Conservation (phyloP, 805 yeast species). For the Metschnikowia arizonensis region DNA sequence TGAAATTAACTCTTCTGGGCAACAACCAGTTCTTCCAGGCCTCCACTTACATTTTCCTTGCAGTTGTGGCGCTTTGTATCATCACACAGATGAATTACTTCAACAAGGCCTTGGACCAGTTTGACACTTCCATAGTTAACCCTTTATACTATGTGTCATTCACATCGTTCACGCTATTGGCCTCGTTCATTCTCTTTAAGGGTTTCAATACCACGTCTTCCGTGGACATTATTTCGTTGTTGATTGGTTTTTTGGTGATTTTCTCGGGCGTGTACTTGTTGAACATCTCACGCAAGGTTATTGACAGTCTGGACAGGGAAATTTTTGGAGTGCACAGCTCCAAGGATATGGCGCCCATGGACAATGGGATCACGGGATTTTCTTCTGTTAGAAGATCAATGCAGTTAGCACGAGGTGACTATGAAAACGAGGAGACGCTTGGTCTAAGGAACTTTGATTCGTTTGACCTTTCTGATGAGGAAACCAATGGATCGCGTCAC, state of each 20-base stretch:
- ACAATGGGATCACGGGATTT: conserved; percentile 74
- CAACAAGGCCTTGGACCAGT: conserved; percentile 89
- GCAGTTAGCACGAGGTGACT: conserved; percentile 50
- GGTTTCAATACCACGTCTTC: conserved; percentile 84
- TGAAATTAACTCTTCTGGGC: conserved; percentile 78
- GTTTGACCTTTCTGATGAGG: conserved; percentile 49
- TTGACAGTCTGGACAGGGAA: conserved; percentile 49
- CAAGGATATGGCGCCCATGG: conserved; percentile 62
- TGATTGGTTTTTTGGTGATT: conserved; percentile 82
- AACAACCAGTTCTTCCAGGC: conserved; percentile 83
- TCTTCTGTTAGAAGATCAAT: conserved; percentile 71
- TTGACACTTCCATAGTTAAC: conserved; percentile 87
- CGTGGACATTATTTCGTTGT: conserved; percentile 72
- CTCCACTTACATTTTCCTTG: conserved; percentile 76
- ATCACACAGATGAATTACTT: conserved; percentile 90
- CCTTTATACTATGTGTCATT: conserved; percentile 88
- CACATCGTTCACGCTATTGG: conserved; percentile 81
- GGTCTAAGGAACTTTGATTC: conserved; percentile 61
- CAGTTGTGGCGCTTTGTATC: conserved; percentile 77
- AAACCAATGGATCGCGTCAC: conserved; percentile 18
- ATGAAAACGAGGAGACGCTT: conserved; percentile 43
- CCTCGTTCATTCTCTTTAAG: conserved; percentile 79
- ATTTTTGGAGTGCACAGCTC: conserved; percentile 56
- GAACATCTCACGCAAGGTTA: conserved; percentile 68
- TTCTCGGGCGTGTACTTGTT: conserved; percentile 83